A percentile compares a stretch with the other conserved stretches of the same genome.
These are phyloP conservation scores for Oryza australiensis DNA, from an alignment of 176 grass and related monocot species.

Conservation along the genomic window DNA sequence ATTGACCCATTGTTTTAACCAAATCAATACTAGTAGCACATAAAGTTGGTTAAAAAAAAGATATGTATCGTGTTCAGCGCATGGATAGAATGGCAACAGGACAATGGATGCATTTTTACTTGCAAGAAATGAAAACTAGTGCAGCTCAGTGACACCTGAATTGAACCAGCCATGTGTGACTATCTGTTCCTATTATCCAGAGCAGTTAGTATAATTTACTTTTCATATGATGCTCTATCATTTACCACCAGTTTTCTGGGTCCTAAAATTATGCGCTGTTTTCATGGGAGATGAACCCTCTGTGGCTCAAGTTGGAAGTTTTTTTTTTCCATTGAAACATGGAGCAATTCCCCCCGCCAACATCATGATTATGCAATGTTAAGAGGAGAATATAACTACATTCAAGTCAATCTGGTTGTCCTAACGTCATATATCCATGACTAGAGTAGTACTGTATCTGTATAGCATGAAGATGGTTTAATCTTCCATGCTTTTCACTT, in stretches of 20 bases:
- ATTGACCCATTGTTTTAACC: neutral
- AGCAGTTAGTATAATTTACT: neutral
- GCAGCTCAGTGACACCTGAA: neutral
- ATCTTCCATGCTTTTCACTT: neutral
- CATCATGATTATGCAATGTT: no score
- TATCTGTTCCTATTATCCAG: neutral
- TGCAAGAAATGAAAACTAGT: neutral
- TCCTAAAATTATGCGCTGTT: constrained; percentile 19
- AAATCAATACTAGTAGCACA: neutral
- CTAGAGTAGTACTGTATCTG: no score
- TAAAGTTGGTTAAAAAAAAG: neutral
- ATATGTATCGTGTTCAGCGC: neutral
- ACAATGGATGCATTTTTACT: neutral
- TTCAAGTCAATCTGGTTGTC: no score
- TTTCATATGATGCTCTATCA: neutral
- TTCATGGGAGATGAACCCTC: neutral
- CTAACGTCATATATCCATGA: no score
- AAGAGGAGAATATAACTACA: no score
- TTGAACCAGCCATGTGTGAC: constrained; percentile 28
- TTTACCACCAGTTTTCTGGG: neutral
- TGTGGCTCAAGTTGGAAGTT: neutral
- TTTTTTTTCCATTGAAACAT: neutral
- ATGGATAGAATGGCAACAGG: neutral
- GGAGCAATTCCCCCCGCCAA: neutral
- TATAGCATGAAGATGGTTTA: no score